These are phyloP conservation scores for Silene conica DNA, from an alignment of 148 eudicot genomes.

Conservation along the genomic window DNA sequence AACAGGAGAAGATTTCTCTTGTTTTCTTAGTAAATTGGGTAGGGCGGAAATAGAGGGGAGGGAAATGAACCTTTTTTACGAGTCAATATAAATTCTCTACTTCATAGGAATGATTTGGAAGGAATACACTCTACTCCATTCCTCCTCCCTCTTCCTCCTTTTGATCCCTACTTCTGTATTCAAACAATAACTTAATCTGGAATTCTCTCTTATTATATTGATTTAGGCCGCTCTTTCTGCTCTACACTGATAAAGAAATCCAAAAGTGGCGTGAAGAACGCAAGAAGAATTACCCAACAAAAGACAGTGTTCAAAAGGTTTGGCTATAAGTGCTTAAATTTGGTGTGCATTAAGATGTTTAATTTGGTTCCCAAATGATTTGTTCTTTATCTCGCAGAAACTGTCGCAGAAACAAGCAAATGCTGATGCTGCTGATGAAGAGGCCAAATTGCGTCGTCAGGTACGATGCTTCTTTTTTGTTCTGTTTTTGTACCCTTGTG, in stretches of 20 bases:
- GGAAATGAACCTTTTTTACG: background rate
- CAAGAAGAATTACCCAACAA: slow-evolving; percentile 70
- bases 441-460: slow-evolving; percentile 66
- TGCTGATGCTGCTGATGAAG: slow-evolving; percentile 38
- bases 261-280: slow-evolving; percentile 90
- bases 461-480: slow-evolving; percentile 29
- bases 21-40: background rate
- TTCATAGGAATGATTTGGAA: background rate
- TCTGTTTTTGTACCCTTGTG: background rate
- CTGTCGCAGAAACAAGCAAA: slow-evolving; percentile 32
- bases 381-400: slow-evolving; percentile 44
- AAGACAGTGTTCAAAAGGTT: slow-evolving; percentile 60
- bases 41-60: background rate
- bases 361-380: slow-evolving; percentile 3
- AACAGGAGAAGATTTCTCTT: background rate
- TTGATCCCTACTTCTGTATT: background rate
- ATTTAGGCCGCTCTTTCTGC: slow-evolving; percentile 49
- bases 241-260: slow-evolving; percentile 72
- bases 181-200: background rate
- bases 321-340: background rate
- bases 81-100: background rate
- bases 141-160: background rate
- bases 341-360: background rate
- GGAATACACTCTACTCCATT: background rate
- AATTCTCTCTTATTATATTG: slow-evolving; percentile 4